phyloP scores from a whole-genome alignment of 352 stramenopile genomes.

The Phytophthora pseudosyringae region DNA sequence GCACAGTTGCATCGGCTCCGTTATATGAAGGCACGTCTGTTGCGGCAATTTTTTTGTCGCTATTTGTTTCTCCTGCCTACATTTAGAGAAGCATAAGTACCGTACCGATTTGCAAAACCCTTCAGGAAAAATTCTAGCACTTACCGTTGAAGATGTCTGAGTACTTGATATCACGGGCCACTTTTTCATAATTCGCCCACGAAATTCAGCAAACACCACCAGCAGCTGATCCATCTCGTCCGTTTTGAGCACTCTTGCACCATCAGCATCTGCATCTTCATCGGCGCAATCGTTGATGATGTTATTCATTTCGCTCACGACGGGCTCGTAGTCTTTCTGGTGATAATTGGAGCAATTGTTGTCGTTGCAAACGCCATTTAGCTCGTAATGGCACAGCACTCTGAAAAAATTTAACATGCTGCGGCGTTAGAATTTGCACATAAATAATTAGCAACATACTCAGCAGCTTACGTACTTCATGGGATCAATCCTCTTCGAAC shows the following conservation, averaged over 20 bases:
- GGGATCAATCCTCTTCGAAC: conserved; percentile 44
- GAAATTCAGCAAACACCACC: conserved; percentile 46
- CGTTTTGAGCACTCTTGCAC: conserved; percentile 23
- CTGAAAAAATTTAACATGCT: conserved; percentile 30
- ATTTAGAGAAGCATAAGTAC: background rate
- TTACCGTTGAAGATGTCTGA: conserved; percentile 27
- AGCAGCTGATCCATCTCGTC: conserved; percentile 41
- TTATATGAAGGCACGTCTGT: background rate
- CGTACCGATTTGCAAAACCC: background rate
- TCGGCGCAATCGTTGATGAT: background rate
- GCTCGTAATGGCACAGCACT: conserved; percentile 73
- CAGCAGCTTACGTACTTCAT: conserved; percentile 58
- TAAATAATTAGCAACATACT: background rate
- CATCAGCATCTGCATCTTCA: conserved; percentile 12
- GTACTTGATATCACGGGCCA: conserved; percentile 52
- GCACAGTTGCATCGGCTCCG: background rate
- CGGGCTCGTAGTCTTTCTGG: conserved; percentile 54
- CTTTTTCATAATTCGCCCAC: conserved; percentile 40
- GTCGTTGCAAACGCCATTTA: conserved; percentile 82
- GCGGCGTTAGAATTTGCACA: conserved; percentile 12
- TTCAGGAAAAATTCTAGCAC: background rate
- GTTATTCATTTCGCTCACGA: background rate
- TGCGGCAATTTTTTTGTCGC: background rate
- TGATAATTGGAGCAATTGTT: conserved; percentile 73
- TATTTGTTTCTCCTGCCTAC: conserved; percentile 16